Conservation (phyloP, 306 rosid genomes). For the Fagus crenata region DNA sequence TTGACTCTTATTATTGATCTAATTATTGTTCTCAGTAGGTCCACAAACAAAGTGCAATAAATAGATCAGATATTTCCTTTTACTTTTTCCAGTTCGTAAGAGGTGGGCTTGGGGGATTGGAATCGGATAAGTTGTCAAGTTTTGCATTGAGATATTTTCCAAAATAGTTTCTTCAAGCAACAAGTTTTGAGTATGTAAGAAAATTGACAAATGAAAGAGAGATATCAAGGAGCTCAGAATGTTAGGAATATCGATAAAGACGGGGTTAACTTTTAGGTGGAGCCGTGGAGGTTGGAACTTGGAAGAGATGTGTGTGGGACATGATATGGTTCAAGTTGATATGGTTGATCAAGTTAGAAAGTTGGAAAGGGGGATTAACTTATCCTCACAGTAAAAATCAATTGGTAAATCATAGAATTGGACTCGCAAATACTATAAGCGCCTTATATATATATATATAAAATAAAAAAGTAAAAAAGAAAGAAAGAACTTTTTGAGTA, state of each 20-base stretch:
- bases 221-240: neutral
- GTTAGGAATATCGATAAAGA: neutral
- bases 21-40: neutral
- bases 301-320: neutral
- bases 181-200: too few species aligned
- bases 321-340: neutral
- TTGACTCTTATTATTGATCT: too few species aligned
- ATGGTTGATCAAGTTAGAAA: too few species aligned
- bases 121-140: neutral
- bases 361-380: too few species aligned
- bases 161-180: neutral
- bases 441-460: too few species aligned
- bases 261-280: neutral
- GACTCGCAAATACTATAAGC: too few species aligned
- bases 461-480: too few species aligned
- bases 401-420: too few species aligned
- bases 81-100: neutral
- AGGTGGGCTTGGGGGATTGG: neutral
- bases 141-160: neutral
- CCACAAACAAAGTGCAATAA: neutral
- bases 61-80: neutral
- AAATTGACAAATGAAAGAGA: neutral
- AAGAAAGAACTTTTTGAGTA: too few species aligned
- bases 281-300: neutral
- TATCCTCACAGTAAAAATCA: too few species aligned